Evolutionary conservation across 345 rosid species (phyloP), one percentile per base, ranked within the genome.

Genomic region (Linum tenue): DNA sequence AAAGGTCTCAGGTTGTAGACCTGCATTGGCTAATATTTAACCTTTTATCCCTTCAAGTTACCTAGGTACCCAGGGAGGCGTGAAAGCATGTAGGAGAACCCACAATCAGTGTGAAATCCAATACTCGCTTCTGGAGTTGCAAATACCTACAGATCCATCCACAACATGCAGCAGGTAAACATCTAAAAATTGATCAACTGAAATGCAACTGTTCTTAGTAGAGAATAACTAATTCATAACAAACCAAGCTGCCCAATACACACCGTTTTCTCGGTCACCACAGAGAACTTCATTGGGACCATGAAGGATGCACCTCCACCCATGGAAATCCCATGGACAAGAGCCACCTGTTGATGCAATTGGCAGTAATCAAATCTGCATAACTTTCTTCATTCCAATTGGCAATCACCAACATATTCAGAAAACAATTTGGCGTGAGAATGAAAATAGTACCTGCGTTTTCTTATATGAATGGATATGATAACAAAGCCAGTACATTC

Each of bases 401-500:
- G 14, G 68, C 16, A 69, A 53, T 15, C 50, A 43, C 3, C 6
- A 43, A 9, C 14, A 48, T 48, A 48, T 48, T 38, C 44, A 10
- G 37, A 12, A 39, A 39, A 43, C 63, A 48, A 48, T 14, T 53
- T 51, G 3, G 62, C 7, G 22, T 8, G 1, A 48, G 14, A 3
- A 14, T 3, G 61, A 61, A 66, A 38, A 5, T 56, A 4, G 36
- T 62, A 92, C 98, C 86, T 79, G 86, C 22, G 88, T 82, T 76
- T 90, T 92, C 81, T 81, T 85, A 73, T 88, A 92, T 56, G 90
- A 80, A 67, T 90, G 98, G 68, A 92, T 86, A 79, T 92, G 94
- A 73, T 85, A 80, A 66, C 90, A 90, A 64, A 92, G 94, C 98
- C 97, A 92, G 72, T 90, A 92, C 97, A 90, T 90, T 64, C 96